Percentiles rank a stretch among this genome's conserved stretches.
Evolutionary conservation across 805 yeast genomes (phyloP).

Genomic region (Starmerella kuoi): DNA sequence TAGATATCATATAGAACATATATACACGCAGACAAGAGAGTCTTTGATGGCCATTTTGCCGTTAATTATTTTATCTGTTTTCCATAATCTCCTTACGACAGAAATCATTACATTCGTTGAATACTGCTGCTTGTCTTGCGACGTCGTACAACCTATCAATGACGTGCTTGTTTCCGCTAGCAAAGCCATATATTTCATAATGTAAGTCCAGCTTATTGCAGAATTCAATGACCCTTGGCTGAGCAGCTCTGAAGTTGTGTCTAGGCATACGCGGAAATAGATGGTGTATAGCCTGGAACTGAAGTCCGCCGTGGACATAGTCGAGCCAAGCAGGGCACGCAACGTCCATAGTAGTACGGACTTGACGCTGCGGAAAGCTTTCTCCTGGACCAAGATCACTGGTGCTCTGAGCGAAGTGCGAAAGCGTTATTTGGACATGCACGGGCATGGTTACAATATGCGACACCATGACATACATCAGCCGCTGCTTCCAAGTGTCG

Average conservation of each 20-base stretch:
- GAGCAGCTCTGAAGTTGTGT: slow-evolving; percentile 69
- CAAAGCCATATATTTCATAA: slow-evolving; percentile 76
- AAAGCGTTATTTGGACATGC: slow-evolving; percentile 83
- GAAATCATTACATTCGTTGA: slow-evolving; percentile 58
- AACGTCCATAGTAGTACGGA: slow-evolving; percentile 89
- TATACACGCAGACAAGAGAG: too few relatives aligned
- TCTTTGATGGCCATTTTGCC: too few relatives aligned
- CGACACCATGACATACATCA: slow-evolving; percentile 54
- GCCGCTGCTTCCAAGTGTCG: slow-evolving; percentile 42
- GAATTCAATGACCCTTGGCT: slow-evolving; percentile 57
- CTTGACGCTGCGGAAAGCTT: slow-evolving; percentile 64
- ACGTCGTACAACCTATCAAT: slow-evolving; percentile 58
- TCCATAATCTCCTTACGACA: slow-evolving; percentile 39
- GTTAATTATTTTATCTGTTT: too few relatives aligned
- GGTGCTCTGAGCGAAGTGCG: slow-evolving; percentile 90
- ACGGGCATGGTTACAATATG: slow-evolving; percentile 79
- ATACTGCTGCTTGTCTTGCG: slow-evolving; percentile 64
- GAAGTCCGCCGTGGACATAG: slow-evolving; percentile 82
- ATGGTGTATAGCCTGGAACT: slow-evolving; percentile 84
- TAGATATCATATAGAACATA: too few relatives aligned
- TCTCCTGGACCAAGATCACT: slow-evolving; percentile 73
- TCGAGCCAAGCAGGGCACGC: slow-evolving; percentile 90
- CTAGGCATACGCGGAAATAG: slow-evolving; percentile 81
- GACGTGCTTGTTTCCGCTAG: slow-evolving; percentile 61
- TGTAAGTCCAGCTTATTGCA: slow-evolving; percentile 65